Base-by-base conservation (phyloP, 208 protist genomes). In the Trypanosomatidae sp. region DNA sequence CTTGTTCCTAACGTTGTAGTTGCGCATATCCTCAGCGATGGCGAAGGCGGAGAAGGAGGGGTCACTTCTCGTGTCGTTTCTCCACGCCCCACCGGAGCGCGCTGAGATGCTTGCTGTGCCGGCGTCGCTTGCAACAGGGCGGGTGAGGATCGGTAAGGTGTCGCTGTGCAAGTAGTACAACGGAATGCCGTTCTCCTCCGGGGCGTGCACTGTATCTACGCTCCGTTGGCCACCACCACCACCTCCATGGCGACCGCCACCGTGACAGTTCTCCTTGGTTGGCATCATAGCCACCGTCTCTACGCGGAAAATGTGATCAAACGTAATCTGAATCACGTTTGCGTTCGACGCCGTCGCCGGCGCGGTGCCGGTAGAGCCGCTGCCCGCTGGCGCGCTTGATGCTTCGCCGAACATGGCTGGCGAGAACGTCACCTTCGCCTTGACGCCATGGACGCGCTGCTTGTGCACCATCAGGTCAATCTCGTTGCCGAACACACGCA, bases 401-500 rank as follows among this genome's bases (percentile, higher is more conserved):
- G 43, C 62, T 55, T 70, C 71, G n/a, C 71, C 68, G 30, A 71
- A 70, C 50, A 62, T 69, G 10, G 66, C 68, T 3, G 72, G 80
- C 5, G 73, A 67, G 64, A 83, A 77, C 1, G 74, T 59, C 17
- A 84, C 41, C 33, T 87, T 81, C n/a, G 79, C 71, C 65, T 83
- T 82, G 3, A 91, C 75, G 6, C 83, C 81, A 65, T 97, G 93
- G 47, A 83, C 86, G 9, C 87, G 88, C 73, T 96, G 88, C 71
- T 89, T 89, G 74, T 97, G 93, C 36, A 87, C 50, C 47, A 80
- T 84, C 15, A 96, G 78, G 13, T 96, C 93, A 39, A 97, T 77
- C 46, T 96, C 91, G 44, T 88, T 86, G 12, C 79, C 85, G 69
- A 95, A 97, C 3, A 95, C 91, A 19, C 90, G 84, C 85, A 90